Evolutionary conservation across 352 stramenopile genomes (phyloP), one percentile per base, ranked within the genome.

Genomic region (Globisporangium canariense): DNA sequence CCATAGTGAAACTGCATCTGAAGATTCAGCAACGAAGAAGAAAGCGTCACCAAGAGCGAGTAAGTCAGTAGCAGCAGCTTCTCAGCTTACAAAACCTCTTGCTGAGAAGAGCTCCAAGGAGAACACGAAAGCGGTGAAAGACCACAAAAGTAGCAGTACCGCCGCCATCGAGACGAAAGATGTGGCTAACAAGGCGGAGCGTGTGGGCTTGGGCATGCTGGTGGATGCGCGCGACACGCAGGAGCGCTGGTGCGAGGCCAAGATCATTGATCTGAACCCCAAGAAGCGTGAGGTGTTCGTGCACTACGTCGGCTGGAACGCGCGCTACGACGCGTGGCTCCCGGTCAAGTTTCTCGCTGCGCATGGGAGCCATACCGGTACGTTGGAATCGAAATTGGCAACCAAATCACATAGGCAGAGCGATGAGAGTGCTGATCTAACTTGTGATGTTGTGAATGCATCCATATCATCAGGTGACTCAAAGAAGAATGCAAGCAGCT

Each of bases 241-340:
- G 43, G 73, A 89, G 8, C 71, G 79, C 56, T 93, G 80, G 75
- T 74, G 76, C 8, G 81, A 91, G 64, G 84, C 79, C 41, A 82
- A 82, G 43, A 73, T 93, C 32, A 30, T 90, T 43, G 65, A 81
- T 14, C 47, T 90, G 32, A 67, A 90, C 56, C 53, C 60, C 10
- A 45, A 62, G 0, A 68, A 75, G 30, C 55, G 75, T 25, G 54
- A 70, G 13, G 60, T 86, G 22, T 89, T 79, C 30, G 75, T 91
- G 49, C 84, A 93, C 56, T 91, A 89, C 65, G 83, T 93, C 58
- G 81, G 84, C 47, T 93, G 81, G 81, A 93, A 93, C 65, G 57
- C 81, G 2, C 76, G 84, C 9, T 88, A 88, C 58, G 84, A 93
- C 55, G 74, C 71, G 52, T 93, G 84, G 84, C 64, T 90, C 10